Evolutionary conservation across 441 rosid species (phyloP).

Genomic region (Capsella rubella): DNA sequence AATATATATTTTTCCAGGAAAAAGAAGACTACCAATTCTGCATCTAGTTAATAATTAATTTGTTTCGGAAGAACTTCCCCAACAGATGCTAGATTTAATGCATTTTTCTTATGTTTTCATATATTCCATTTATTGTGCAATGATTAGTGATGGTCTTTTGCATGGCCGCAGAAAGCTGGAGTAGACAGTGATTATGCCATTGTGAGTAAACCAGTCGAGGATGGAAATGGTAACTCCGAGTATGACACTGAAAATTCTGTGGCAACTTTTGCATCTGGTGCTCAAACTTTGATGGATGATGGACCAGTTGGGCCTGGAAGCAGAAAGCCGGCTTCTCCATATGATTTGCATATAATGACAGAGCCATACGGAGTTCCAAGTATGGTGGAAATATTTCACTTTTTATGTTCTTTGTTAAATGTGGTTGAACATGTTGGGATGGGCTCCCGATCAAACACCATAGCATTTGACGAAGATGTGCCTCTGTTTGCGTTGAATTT

Average conservation of each 20-base stretch:
- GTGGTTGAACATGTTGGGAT: constrained; percentile 66
- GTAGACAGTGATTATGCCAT: constrained; percentile 63
- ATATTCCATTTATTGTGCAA: constrained; percentile 7
- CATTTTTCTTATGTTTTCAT: constrained; percentile 20
- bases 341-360: constrained; percentile 71
- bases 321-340: constrained; percentile 54
- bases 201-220: constrained; percentile 61
- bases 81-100: constrained; percentile 8
- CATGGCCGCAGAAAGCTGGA: constrained; percentile 58
- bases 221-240: constrained; percentile 65
- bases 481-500: constrained; percentile 82
- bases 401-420: constrained; percentile 66
- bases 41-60: constrained; percentile 10
- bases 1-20: not conserved
- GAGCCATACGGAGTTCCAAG: constrained; percentile 79
- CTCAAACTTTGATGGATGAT: constrained; percentile 58
- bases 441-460: constrained; percentile 64
- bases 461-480: constrained; percentile 81
- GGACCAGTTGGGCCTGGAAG: constrained; percentile 53
- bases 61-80: constrained; percentile 16
- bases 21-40: not conserved
- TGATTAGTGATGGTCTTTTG: constrained; percentile 26
- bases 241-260: constrained; percentile 59
- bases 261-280: constrained; percentile 57
- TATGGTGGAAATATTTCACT: constrained; percentile 86